phyloP scores from a whole-genome alignment of 345 rosid species.

The Populus euphratica region DNA sequence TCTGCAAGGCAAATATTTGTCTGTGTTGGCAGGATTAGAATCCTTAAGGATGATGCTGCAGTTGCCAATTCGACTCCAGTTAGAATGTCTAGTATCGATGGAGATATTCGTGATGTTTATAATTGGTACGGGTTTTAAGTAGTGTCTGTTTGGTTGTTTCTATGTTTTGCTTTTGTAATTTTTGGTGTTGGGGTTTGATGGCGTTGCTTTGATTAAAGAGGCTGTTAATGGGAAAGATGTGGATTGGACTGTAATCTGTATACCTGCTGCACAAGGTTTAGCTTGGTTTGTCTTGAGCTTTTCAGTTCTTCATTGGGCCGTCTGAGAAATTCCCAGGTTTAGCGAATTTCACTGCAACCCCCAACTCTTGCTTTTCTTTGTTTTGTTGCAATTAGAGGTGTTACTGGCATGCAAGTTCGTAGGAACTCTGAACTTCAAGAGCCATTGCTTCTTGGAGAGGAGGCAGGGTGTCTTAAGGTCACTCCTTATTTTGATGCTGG shows the following conservation, averaged over 20 bases:
- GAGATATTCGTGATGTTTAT: slow-evolving; percentile 43
- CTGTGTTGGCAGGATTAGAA: slow-evolving; percentile 53
- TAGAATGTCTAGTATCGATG: slow-evolving; percentile 39
- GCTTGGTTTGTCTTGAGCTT: slow-evolving; percentile 81
- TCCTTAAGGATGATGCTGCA: slow-evolving; percentile 59
- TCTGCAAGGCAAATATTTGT: slow-evolving; percentile 60
- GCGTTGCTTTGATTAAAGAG: slow-evolving; percentile 51
- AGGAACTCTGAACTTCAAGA: slow-evolving; percentile 72
- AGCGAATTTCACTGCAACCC: slow-evolving; percentile 75
- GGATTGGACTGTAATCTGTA: too few relatives aligned
- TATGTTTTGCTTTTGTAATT: slow-evolving; percentile 66
- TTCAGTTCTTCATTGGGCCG: slow-evolving; percentile 62
- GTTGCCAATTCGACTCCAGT: slow-evolving; percentile 42
- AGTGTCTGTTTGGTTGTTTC: slow-evolving; percentile 61
- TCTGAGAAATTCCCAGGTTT: slow-evolving; percentile 69
- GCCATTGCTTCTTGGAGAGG: slow-evolving; percentile 87
- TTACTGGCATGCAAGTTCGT: slow-evolving; percentile 59
- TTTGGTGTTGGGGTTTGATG: slow-evolving; percentile 70
- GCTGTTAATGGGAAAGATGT: too few relatives aligned
- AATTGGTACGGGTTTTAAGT: slow-evolving; percentile 58
- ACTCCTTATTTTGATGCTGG: slow-evolving; percentile 76
- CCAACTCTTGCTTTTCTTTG: slow-evolving; percentile 84
- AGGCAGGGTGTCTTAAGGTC: slow-evolving; percentile 74
- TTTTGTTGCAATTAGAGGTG: slow-evolving; percentile 66
- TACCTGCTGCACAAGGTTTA: too few relatives aligned